A percentile compares a stretch with the other conserved stretches of the same genome.
phyloP scores from a whole-genome alignment of 1,284 basidiomycete genomes.

The Leccinum solheimii region DNA sequence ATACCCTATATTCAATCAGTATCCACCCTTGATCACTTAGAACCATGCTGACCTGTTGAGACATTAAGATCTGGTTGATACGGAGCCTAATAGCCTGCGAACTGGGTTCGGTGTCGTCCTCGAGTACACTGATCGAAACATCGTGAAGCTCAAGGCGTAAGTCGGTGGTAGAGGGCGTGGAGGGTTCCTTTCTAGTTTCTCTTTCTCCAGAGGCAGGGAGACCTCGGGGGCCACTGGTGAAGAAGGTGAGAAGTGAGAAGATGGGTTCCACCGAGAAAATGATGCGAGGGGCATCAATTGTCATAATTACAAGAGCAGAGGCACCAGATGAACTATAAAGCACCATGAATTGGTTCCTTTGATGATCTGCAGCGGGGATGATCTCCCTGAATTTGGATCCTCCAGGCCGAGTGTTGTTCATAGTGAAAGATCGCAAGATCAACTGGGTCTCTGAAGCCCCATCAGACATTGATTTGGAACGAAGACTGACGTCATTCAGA shows the following conservation, averaged over 20 bases:
- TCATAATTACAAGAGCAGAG: conserved; percentile 77
- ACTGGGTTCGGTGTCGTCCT: conserved; percentile 78
- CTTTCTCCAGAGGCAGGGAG: conserved; percentile 21
- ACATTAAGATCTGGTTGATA: conserved; percentile 85
- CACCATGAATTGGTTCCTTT: conserved; percentile 94
- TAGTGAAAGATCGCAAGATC: conserved; percentile 86
- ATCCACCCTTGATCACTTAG: not conserved
- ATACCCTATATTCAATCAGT: conserved; percentile 58
- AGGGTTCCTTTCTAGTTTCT: conserved; percentile 15
- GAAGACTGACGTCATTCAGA: conserved; percentile 77
- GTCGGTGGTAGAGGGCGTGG: conserved; percentile 40
- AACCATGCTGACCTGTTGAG: conserved; percentile 72
- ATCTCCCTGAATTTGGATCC: conserved; percentile 92
- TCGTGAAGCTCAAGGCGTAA: conserved; percentile 92
- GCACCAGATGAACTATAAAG: conserved; percentile 81
- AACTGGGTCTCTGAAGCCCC: conserved; percentile 87
- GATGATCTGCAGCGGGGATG: conserved; percentile 87
- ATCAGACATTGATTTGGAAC: conserved; percentile 84
- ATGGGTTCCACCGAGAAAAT: conserved; percentile 95
- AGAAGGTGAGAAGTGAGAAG: conserved; percentile 86
- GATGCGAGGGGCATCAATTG: conserved; percentile 91
- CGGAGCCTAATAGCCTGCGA: conserved; percentile 88
- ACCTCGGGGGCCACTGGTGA: conserved; percentile 61
- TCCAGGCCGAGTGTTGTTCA: conserved; percentile 85
- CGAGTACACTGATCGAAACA: conserved; percentile 87